These are phyloP conservation scores for Lepidium aucheri DNA, from an alignment of 345 rosid genomes.

Conservation along the genomic window DNA sequence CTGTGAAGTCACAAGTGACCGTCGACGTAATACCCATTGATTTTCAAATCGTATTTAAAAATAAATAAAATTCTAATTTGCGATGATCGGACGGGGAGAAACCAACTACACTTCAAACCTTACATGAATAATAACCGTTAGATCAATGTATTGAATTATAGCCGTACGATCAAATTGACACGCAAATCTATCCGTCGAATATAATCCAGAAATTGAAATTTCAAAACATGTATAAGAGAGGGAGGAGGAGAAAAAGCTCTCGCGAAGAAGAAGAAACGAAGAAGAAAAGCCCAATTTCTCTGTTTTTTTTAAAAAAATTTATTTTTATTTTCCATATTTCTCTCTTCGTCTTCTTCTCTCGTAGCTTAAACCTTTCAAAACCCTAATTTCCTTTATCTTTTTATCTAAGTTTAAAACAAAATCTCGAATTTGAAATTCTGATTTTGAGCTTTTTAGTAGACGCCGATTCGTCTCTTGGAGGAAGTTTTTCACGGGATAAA, in stretches of 20 bases:
- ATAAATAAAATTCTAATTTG: background rate
- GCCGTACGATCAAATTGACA: constrained; percentile 43
- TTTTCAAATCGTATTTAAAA: background rate
- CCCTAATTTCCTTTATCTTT: constrained; percentile 8
- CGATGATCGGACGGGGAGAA: constrained; percentile 42
- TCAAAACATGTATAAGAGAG: constrained; percentile 90
- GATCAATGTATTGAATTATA: constrained; percentile 17
- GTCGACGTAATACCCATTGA: constrained; percentile 19
- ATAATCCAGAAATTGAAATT: constrained; percentile 55
- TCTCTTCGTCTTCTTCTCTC: background rate
- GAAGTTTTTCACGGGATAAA: background rate
- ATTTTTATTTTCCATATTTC: background rate
- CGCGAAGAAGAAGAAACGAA: constrained; percentile 28
- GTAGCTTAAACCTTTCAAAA: constrained; percentile 16
- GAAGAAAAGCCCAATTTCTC: constrained; percentile 23
- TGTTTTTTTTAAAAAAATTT: constrained; percentile 5
- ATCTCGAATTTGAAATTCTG: background rate
- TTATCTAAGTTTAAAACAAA: background rate
- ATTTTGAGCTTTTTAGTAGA: constrained; percentile 28
- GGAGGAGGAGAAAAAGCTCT: constrained; percentile 30
- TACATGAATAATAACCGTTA: constrained; percentile 48
- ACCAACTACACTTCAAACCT: constrained; percentile 7
- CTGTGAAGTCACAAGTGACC: background rate
- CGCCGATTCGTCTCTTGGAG: background rate
- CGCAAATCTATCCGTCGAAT: constrained; percentile 56